Percentiles rank a stretch among this genome's conserved stretches.
Evolutionary conservation across 306 rosid genomes (phyloP).

Genomic region (Ormosia semicastrata): DNA sequence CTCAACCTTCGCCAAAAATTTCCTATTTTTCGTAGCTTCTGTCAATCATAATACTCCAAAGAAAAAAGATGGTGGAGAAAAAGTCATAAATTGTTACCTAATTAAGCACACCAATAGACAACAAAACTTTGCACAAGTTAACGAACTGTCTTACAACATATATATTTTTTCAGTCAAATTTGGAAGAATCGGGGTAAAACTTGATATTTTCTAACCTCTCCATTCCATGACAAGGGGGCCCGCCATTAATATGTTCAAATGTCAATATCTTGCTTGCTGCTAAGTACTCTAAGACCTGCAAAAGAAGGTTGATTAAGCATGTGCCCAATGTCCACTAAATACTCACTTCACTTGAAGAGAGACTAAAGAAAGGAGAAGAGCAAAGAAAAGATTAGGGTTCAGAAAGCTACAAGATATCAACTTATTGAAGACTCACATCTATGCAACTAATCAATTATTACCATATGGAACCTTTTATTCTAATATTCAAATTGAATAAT

Average conservation of each 20-base stretch:
- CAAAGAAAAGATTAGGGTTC: background rate
- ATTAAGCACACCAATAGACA: background rate
- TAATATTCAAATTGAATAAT: background rate
- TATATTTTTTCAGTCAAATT: background rate
- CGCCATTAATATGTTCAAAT: slow-evolving; percentile 70
- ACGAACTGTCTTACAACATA: background rate
- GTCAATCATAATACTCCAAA: slow-evolving; percentile 17
- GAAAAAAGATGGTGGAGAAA: background rate
- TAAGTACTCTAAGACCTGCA: slow-evolving; percentile 82
- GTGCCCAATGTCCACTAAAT: background rate
- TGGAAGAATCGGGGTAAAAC: background rate
- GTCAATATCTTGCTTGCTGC: slow-evolving; percentile 77
- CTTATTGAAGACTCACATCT: background rate
- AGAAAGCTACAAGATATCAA: background rate
- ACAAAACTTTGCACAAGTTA: background rate
- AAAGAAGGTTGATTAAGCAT: slow-evolving; percentile 17
- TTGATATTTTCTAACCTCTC: slow-evolving; percentile 71
- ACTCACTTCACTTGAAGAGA: background rate
- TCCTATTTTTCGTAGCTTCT: background rate
- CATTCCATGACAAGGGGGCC: slow-evolving; percentile 95
- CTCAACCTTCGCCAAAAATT: background rate
- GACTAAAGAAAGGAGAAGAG: background rate
- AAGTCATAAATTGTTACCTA: background rate
- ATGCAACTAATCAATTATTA: background rate
- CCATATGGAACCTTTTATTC: background rate